Conservation (phyloP, 176 grass and related monocot genomes). For the Puccinellia tenuiflora region DNA sequence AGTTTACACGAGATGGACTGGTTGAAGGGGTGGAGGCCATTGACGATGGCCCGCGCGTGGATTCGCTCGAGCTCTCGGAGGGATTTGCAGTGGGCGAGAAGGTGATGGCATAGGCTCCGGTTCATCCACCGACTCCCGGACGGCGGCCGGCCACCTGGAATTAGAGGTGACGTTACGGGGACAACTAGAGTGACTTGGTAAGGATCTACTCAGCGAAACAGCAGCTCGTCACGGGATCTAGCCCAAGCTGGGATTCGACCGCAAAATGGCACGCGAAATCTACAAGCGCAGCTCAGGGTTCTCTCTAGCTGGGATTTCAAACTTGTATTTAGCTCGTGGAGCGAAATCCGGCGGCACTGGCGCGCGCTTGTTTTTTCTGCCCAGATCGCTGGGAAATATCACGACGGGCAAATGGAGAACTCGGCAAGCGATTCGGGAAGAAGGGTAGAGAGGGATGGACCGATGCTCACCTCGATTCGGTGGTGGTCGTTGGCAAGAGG, state of each 20-base stretch:
- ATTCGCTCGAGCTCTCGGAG: conserved; percentile 37
- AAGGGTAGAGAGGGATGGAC: not conserved
- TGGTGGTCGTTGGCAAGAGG: not conserved
- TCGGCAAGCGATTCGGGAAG: not conserved
- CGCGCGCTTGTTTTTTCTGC: too few relatives aligned
- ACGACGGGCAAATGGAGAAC: not conserved
- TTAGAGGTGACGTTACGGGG: conserved; percentile 26
- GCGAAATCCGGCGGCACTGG: not conserved
- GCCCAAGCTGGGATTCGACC: too few relatives aligned
- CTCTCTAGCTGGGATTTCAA: not conserved
- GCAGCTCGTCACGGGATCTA: not conserved
- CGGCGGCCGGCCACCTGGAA: conserved; percentile 13
- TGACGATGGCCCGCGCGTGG: conserved; percentile 28
- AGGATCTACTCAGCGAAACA: not conserved
- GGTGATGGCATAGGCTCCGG: conserved; percentile 25
- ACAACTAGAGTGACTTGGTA: not conserved
- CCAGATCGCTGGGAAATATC: not conserved
- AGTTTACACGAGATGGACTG: conserved; percentile 58
- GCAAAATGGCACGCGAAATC: not conserved
- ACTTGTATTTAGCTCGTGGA: not conserved
- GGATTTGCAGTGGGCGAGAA: conserved; percentile 34
- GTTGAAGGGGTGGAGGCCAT: conserved; percentile 32
- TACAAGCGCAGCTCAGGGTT: not conserved
- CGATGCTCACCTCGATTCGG: not conserved
- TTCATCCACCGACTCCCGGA: conserved; percentile 30